A percentile compares a stretch with the other conserved stretches of the same genome.
Evolutionary conservation across 1,284 basidiomycete species (phyloP).

Genomic region (Kalmanozyma brasiliensis): DNA sequence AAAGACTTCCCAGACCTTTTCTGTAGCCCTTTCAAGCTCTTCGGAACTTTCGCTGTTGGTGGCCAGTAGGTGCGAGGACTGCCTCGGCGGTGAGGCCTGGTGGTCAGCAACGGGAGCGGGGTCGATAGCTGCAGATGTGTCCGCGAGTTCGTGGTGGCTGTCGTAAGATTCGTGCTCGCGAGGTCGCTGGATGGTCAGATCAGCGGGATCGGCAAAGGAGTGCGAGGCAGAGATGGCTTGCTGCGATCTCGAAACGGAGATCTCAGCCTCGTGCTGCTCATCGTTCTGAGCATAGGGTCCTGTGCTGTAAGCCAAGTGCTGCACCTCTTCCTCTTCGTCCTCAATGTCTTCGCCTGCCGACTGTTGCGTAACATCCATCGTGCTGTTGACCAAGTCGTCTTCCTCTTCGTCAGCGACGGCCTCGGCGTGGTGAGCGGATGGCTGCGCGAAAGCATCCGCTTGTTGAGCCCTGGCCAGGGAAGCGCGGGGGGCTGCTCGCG

Average conservation of each 20-base stretch:
- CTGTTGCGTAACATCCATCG: slow-evolving; percentile 10
- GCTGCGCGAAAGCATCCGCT: slow-evolving; percentile 6
- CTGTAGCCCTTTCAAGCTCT: slow-evolving; percentile 58
- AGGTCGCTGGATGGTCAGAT: slow-evolving; percentile 27
- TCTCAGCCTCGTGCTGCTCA: slow-evolving; percentile 1
- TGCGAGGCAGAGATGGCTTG: slow-evolving; percentile 14
- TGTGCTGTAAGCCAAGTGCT: slow-evolving; percentile 7
- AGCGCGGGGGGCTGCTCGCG: slow-evolving; percentile 12
- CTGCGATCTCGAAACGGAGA: slow-evolving; percentile 2
- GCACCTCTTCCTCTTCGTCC: slow-evolving; percentile 16
- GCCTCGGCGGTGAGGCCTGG: not conserved
- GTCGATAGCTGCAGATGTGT: slow-evolving; percentile 30
- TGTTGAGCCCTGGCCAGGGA: slow-evolving; percentile 12
- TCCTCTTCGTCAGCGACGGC: slow-evolving; percentile 7
- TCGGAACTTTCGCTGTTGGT: slow-evolving; percentile 36
- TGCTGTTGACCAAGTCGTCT: slow-evolving; percentile 19
- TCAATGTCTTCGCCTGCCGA: slow-evolving; percentile 1
- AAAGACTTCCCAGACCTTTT: slow-evolving; percentile 58
- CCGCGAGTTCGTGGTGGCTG: slow-evolving; percentile 6
- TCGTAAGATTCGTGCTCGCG: not conserved
- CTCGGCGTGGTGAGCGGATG: not conserved
- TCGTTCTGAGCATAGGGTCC: slow-evolving; percentile 1
- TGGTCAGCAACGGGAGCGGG: slow-evolving; percentile 1
- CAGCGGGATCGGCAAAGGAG: slow-evolving; percentile 8
- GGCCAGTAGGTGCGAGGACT: slow-evolving; percentile 12